Evolutionary conservation across 176 grass and related monocot genomes (phyloP), one percentile per base, ranked within the genome.

Genomic region (Ensete ventricosum): DNA sequence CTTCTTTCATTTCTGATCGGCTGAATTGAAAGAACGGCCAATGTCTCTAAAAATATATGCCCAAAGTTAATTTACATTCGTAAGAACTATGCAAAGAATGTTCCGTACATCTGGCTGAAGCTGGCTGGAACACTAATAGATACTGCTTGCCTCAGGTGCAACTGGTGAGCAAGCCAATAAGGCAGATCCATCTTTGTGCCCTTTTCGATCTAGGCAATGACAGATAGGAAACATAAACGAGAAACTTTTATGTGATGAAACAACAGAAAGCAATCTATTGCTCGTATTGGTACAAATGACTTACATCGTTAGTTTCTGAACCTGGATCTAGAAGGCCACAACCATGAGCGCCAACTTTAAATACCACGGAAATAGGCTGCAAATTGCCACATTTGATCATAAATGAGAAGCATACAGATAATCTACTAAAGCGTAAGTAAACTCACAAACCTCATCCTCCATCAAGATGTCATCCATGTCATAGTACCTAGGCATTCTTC

Each of bases 111-210:
- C 63, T 98, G 95, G 67, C 78, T 80, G 84, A 93, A 98, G 80
- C 86, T 91, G 58, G 84, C 54, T 77, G 90, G 90, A 60, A 77
- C 68, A 14, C 78, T 87, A 66, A 98, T 89, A 2, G 95, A 89
- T 14, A 93, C 82, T 0, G 82, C 95, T 79, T 90, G 90, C 52
- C 89, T 88, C 62, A 86, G 43, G 50, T 79, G 89, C 50, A 98
- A 66, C 54, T 92, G 86, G 62, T 93, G 88, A 3, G 85, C 86
- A 75, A 98, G 86, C 90, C 94, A 98, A 74, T 91, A 91, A 26
- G 94, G 88, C 71, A 98, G 85, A 69, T 93, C 90, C 51, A 98
- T 66, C 77, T 98, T 98, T 11, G 88, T 80, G 83, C 94, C 88
- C 34, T 93, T 97, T 66, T 98, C 90, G 13, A 98, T 84, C 94